These are phyloP conservation scores for Piper betle DNA, from an alignment of 164 flowering plant genomes.

Conservation along the genomic window DNA sequence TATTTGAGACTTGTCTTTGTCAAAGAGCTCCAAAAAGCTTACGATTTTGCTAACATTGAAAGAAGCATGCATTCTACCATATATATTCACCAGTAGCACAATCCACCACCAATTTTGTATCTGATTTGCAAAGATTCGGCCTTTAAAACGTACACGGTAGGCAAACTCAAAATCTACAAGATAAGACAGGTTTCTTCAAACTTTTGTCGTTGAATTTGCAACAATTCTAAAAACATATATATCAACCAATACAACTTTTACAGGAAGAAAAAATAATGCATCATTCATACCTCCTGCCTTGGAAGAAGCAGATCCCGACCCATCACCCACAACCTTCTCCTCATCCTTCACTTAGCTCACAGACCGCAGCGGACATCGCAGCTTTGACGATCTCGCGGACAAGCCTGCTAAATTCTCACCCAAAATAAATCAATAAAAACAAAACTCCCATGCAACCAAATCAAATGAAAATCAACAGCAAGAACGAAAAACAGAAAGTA, in stretches of 20 bases:
- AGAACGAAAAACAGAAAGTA: not conserved
- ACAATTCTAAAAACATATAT: too few species aligned
- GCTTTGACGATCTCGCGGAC: conserved; percentile 29
- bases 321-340: conserved; percentile 15
- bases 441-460: too few species aligned
- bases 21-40: conserved; percentile 58
- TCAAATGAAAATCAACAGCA: not conserved
- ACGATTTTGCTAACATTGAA: conserved; percentile 67
- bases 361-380: conserved; percentile 65
- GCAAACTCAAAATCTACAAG: too few species aligned
- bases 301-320: conserved; percentile 18
- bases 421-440: too few species aligned
- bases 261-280: too few species aligned
- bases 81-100: not conserved
- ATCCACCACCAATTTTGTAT: too few species aligned
- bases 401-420: conserved; percentile 5
- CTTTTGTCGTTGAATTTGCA: too few species aligned
- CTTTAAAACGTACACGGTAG: too few species aligned
- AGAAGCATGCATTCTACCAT: conserved; percentile 27
- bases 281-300: conserved; percentile 29
- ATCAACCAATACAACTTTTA: too few species aligned
- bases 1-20: conserved; percentile 57
- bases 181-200: too few species aligned
- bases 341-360: conserved; percentile 38
- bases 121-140: too few species aligned